Evolutionary conservation across 2,329 filamentous ascomycete genomes (phyloP).

Genomic region (Monascus ruber): DNA sequence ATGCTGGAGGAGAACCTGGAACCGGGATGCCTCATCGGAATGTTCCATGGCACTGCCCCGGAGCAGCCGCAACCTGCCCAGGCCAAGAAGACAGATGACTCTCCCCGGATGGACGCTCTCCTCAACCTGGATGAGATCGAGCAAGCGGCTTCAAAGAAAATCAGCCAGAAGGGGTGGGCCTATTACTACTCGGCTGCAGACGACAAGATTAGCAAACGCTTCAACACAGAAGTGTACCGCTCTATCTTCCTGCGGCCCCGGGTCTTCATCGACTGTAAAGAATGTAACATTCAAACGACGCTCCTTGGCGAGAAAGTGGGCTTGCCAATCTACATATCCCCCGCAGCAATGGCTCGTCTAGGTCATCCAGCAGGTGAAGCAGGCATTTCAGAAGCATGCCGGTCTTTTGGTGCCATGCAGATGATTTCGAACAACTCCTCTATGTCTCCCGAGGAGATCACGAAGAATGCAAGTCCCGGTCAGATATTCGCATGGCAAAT

Average conservation of each 20-base stretch:
- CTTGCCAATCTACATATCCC: slow-evolving; percentile 71
- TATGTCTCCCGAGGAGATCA: slow-evolving; percentile 85
- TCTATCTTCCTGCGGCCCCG: slow-evolving; percentile 76
- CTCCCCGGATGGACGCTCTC: slow-evolving; percentile 53
- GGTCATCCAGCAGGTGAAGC: slow-evolving; percentile 76
- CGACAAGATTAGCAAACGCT: slow-evolving; percentile 64
- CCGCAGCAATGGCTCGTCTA: slow-evolving; percentile 82
- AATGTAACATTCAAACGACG: slow-evolving; percentile 65
- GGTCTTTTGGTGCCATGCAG: slow-evolving; percentile 67
- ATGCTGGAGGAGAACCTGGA: slow-evolving; percentile 76
- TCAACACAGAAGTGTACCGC: slow-evolving; percentile 71
- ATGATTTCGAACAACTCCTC: slow-evolving; percentile 86
- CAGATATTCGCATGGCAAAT: slow-evolving; percentile 93
- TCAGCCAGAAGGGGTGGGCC: slow-evolving; percentile 78
- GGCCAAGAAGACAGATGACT: slow-evolving; percentile 25
- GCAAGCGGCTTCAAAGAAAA: slow-evolving; percentile 62
- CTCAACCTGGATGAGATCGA: slow-evolving; percentile 89
- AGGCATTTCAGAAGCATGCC: slow-evolving; percentile 71
- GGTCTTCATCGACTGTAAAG: slow-evolving; percentile 75
- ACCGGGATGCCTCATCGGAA: slow-evolving; percentile 65
- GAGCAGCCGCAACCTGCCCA: slow-evolving; percentile 23
- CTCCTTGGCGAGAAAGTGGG: slow-evolving; percentile 63
- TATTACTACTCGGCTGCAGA: slow-evolving; percentile 90
- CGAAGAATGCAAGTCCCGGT: slow-evolving; percentile 54
- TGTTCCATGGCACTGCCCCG: slow-evolving; percentile 60